Conservation (phyloP, 805 yeast species). For the Sugiyamaella floridensis region DNA sequence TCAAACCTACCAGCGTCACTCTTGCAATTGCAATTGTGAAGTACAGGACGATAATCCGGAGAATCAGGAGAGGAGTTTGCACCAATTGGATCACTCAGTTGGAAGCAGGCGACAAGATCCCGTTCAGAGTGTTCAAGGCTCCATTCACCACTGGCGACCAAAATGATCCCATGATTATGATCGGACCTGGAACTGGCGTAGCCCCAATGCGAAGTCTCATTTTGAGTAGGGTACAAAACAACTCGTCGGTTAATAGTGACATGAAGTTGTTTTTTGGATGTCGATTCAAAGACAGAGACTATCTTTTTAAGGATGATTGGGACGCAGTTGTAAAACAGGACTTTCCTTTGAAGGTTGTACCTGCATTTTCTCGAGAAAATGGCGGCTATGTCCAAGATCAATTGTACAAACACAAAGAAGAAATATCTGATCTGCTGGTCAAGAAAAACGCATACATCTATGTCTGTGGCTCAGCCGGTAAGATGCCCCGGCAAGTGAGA, state of each 20-base stretch:
- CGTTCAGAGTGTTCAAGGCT: slow-evolving; percentile 40
- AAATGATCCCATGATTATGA: slow-evolving; percentile 52
- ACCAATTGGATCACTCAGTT: slow-evolving; percentile 64
- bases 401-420: slow-evolving; percentile 44
- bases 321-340: slow-evolving; percentile 29
- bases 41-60: slow-evolving; percentile 72
- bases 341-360: slow-evolving; percentile 30
- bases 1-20: slow-evolving; percentile 37
- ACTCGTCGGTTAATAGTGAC: slow-evolving; percentile 13
- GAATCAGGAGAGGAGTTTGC: slow-evolving; percentile 74
- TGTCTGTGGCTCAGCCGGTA: slow-evolving; percentile 90
- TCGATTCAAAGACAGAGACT: slow-evolving; percentile 60
- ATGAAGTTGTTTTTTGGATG: slow-evolving; percentile 69
- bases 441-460: slow-evolving; percentile 56
- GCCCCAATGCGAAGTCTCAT: slow-evolving; percentile 85
- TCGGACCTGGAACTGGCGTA: slow-evolving; percentile 93
- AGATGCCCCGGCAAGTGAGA: slow-evolving; percentile 86
- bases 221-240: slow-evolving; percentile 24
- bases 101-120: slow-evolving; percentile 41
- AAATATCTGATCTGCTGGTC: slow-evolving; percentile 47
- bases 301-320: slow-evolving; percentile 55
- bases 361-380: slow-evolving; percentile 42
- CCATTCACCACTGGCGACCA: slow-evolving; percentile 32
- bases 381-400: slow-evolving; percentile 73
- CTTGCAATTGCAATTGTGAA: slow-evolving; percentile 79